Conservation (phyloP, 2,329 filamentous ascomycete species). For the Tolypocladium inflatum region DNA sequence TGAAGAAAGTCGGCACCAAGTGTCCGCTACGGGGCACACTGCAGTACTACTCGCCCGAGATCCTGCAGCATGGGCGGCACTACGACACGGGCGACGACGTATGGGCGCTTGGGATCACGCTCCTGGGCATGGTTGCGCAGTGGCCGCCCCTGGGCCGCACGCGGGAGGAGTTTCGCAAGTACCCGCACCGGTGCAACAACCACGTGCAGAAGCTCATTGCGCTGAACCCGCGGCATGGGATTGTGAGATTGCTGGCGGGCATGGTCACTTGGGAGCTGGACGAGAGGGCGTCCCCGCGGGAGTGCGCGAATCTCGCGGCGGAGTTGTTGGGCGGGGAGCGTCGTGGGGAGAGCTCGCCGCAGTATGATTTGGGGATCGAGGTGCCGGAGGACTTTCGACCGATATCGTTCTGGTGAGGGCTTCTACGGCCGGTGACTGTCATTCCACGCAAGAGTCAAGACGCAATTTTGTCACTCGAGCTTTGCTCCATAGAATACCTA, state of each 20-base stretch:
- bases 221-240: slow-evolving; percentile 14
- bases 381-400: slow-evolving; percentile 14
- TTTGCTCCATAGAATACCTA: background rate
- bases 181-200: slow-evolving; percentile 12
- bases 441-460: background rate
- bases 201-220: slow-evolving; percentile 12
- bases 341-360: background rate
- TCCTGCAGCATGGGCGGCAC: slow-evolving; percentile 9
- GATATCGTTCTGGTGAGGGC: slow-evolving; percentile 18
- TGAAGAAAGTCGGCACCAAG: slow-evolving; percentile 8
- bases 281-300: slow-evolving; percentile 9
- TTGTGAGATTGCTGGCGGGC: slow-evolving; percentile 11
- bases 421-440: background rate
- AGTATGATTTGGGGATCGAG: slow-evolving; percentile 8
- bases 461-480: background rate
- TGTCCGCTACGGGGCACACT: slow-evolving; percentile 14
- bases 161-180: slow-evolving; percentile 10
- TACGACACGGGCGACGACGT: slow-evolving; percentile 19
- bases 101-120: slow-evolving; percentile 22
- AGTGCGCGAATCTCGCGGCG: slow-evolving; percentile 7
- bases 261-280: slow-evolving; percentile 12
- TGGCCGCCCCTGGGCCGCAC: slow-evolving; percentile 10
- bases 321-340: slow-evolving; percentile 3
- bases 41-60: slow-evolving; percentile 19
- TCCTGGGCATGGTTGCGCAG: slow-evolving; percentile 20